phyloP scores from a whole-genome alignment of 1,139 yeast species.

The Zygosaccharomyces sapae region DNA sequence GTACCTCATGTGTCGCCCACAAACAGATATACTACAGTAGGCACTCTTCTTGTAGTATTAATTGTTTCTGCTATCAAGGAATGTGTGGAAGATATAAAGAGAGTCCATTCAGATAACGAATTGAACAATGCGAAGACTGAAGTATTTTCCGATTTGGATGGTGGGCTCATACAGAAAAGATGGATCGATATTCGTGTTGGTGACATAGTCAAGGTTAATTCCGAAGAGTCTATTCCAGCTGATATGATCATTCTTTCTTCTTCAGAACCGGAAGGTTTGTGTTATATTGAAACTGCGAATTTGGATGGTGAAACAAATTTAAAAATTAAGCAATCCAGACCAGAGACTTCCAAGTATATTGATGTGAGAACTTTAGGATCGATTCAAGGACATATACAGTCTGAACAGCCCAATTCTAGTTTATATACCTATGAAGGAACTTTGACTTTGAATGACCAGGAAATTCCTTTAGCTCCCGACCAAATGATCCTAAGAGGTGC shows the following conservation, averaged over 20 bases:
- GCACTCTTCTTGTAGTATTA: slow-evolving; percentile 79
- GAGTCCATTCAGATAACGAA: slow-evolving; percentile 85
- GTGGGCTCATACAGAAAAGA: slow-evolving; percentile 58
- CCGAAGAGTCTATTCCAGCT: slow-evolving; percentile 93
- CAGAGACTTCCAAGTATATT: slow-evolving; percentile 72
- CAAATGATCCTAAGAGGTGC: slow-evolving; percentile 94
- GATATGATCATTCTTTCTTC: slow-evolving; percentile 81
- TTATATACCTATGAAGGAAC: slow-evolving; percentile 95
- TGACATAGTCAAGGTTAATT: slow-evolving; percentile 76
- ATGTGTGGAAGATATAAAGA: slow-evolving; percentile 81
- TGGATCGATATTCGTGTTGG: slow-evolving; percentile 94
- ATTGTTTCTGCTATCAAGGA: slow-evolving; percentile 91
- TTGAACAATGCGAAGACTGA: slow-evolving; percentile 73
- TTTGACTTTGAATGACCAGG: slow-evolving; percentile 53
- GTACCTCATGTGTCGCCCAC: slow-evolving; percentile 97
- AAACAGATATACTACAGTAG: slow-evolving; percentile 90
- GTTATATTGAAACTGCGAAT: slow-evolving; percentile 96
- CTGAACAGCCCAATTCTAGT: slow-evolving; percentile 94
- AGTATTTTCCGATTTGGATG: slow-evolving; percentile 58
- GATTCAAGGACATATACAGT: slow-evolving; percentile 55
- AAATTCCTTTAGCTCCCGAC: slow-evolving; percentile 79
- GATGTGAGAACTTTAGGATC: slow-evolving; percentile 59
- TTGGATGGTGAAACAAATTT: slow-evolving; percentile 96
- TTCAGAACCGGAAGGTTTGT: slow-evolving; percentile 96
- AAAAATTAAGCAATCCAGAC: slow-evolving; percentile 83